Evolutionary conservation across 202 grass and related monocot genomes (phyloP), one percentile per base, ranked within the genome.

Genomic region (Elaeis oleifera): DNA sequence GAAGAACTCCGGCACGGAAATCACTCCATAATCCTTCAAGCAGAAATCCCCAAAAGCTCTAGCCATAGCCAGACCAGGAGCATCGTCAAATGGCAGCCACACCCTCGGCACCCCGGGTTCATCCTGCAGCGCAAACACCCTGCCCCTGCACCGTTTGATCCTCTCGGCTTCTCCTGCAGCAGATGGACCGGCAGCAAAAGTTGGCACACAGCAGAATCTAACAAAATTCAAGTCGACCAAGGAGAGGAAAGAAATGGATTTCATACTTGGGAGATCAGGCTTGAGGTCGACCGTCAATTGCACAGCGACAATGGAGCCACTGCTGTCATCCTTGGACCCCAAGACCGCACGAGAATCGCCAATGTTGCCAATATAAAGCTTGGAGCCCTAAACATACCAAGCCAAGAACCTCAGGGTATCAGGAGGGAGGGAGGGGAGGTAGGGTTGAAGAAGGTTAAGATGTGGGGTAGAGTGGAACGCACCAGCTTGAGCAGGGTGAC

Each of bases 281-380:
- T 99, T 99, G 49, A 99, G 94, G 82, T 99, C 94, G 24, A 99
- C 80, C 9, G 94, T 99, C 59, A 99, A 79, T 65, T 99, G 88
- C 71, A 99, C 56, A 52, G 94, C 73, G 1, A 75, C n/a, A 74
- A 82, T 83, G 61, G 78, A 75, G 51, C 69, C 71, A 49, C 19
- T 76, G 54, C 7, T 56, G 54, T 65, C 69, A 31, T 89, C 69
- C 53, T 76, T 84, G 54, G 85, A 86, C 36, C 88, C 88, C 16
- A 99, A 77, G 48, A 99, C 84, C 31, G 94, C 88, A 25, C 94
- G 83, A 1, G 94, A 99, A 67, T 99, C 94, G 24, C 94, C 88
- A 55, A 99, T 84, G 76, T 99, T 86, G 51, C 84, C 88, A 82
- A 99, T 74, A 58, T 73, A 92, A 71, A 99, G 84, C 74, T 86